phyloP scores from a whole-genome alignment of 345 rosid genomes.

The Pugionium cornutum region DNA sequence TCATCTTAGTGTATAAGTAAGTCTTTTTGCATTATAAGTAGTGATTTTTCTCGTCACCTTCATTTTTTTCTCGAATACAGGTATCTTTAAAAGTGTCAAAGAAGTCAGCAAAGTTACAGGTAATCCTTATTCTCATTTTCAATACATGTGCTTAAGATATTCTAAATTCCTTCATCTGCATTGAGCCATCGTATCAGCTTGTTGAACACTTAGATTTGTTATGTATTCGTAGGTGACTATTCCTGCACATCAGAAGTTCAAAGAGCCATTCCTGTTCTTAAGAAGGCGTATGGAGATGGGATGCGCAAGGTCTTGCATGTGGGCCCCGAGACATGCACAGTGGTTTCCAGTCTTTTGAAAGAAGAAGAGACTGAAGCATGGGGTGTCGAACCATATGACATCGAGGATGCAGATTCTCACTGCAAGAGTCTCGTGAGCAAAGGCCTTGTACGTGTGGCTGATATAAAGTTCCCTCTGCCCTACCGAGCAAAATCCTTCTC shows the following conservation, averaged over 20 bases:
- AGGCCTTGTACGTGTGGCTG: constrained; percentile 92
- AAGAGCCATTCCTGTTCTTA: constrained; percentile 72
- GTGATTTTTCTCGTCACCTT: constrained; percentile 9
- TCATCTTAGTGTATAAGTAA: neutral
- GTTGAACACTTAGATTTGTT: constrained; percentile 5
- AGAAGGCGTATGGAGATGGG: constrained; percentile 83
- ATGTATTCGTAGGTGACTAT: constrained; percentile 55
- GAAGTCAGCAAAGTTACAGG: constrained; percentile 61
- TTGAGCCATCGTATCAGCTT: neutral
- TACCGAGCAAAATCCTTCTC: constrained; percentile 90
- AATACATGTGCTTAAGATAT: constrained; percentile 2
- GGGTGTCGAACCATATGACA: constrained; percentile 98
- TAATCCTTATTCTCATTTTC: constrained; percentile 34
- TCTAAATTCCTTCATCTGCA: neutral
- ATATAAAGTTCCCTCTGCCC: constrained; percentile 87
- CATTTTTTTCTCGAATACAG: constrained; percentile 35
- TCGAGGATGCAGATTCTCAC: constrained; percentile 81
- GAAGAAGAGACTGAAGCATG: constrained; percentile 94
- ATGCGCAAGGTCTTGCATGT: constrained; percentile 93
- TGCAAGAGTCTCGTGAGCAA: constrained; percentile 82
- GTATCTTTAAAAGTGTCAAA: constrained; percentile 57
- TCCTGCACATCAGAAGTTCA: constrained; percentile 85
- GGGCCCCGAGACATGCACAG: constrained; percentile 94
- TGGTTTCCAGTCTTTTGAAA: constrained; percentile 74
- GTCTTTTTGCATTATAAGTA: neutral